Conservation (phyloP, 2,329 filamentous ascomycete species). For the Hymenoscyphus fraxineus region DNA sequence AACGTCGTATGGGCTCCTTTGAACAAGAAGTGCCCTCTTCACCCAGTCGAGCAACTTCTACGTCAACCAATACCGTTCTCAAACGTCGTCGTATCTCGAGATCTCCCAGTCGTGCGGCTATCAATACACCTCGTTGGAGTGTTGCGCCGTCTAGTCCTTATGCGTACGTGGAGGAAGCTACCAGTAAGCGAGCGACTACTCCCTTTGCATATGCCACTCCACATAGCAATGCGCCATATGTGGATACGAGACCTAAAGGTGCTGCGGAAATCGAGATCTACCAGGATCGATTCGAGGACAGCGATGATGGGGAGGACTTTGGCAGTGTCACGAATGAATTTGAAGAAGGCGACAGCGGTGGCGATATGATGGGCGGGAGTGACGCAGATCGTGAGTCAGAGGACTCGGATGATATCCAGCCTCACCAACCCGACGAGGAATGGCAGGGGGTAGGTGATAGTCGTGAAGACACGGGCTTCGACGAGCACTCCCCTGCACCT, state of each 20-base stretch:
- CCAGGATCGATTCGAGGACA: conserved; percentile 18
- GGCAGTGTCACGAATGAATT: conserved; percentile 29
- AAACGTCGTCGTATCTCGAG: conserved; percentile 43
- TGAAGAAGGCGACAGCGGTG: conserved; percentile 28
- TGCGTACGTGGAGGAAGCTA: conserved; percentile 21
- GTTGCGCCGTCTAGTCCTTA: conserved; percentile 33
- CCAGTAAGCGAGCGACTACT: conserved; percentile 46
- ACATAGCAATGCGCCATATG: conserved; percentile 56
- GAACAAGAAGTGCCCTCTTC: conserved; percentile 31
- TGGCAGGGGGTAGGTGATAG: conserved; percentile 29
- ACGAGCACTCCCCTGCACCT: neutral
- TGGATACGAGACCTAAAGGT: conserved; percentile 19
- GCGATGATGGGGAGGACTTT: conserved; percentile 19
- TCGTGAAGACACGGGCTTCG: neutral
- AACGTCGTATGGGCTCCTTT: conserved; percentile 46
- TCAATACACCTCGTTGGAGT: conserved; percentile 55
- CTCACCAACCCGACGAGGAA: conserved; percentile 24
- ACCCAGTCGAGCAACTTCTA: conserved; percentile 14
- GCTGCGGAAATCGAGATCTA: conserved; percentile 17
- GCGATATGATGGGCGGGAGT: conserved; percentile 23
- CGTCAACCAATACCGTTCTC: conserved; percentile 10
- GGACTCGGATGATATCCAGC: neutral
- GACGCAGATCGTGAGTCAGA: conserved; percentile 20
- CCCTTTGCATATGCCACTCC: conserved; percentile 72
- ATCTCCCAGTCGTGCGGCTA: conserved; percentile 49